Base-by-base conservation (phyloP, 805 yeast genomes). In the Cyberlindnera galapagoensis region DNA sequence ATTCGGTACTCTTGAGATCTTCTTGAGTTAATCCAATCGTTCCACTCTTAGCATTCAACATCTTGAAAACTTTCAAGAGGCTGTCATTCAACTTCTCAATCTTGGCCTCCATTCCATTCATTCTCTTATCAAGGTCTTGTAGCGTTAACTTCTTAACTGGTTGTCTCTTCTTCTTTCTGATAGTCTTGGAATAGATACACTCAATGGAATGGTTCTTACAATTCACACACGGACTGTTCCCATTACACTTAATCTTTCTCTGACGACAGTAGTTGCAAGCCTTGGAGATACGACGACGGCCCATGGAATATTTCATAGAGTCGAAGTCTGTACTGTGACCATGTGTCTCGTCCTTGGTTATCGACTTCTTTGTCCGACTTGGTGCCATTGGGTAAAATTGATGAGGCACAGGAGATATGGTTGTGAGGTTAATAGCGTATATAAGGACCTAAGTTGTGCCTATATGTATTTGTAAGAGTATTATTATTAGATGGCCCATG, bases 171-270 rank as follows among this genome's bases (percentile, higher is more conserved):
- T 44, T 50, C 34, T 40, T 47, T 24, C 42, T 40, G 7, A 43
- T 30, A 2, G 49, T 42, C 34, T 49, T 43, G 4, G 55, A 46
- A 56, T 87, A 87, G 0, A 88, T 74, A 56, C 96, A 87, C 26
- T 73, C 80, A 52, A 81, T 83, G 16, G 78, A 70, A 56, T 86
- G 88, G 3, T 80, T 94, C 3, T 94, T 80, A 52, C 95, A 87
- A 51, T 82, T 88, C 18, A 79, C 70, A 55, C 92, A 83, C 1
- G 90, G 52, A 3, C 47, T 9, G 18, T 39, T 46, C 6, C 65
- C 66, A 43, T 63, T 56, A 37, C 68, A 63, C 33, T 57, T 57
- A 42, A 59, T 60, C 47, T 63, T 63, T 39, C 63, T 53, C 27
- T 55, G 60, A n/a, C 67, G 58, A 34, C 68, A 63, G 38, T 57